phyloP scores from a whole-genome alignment of 1,284 basidiomycete species.

The Vanrija sp. region DNA sequence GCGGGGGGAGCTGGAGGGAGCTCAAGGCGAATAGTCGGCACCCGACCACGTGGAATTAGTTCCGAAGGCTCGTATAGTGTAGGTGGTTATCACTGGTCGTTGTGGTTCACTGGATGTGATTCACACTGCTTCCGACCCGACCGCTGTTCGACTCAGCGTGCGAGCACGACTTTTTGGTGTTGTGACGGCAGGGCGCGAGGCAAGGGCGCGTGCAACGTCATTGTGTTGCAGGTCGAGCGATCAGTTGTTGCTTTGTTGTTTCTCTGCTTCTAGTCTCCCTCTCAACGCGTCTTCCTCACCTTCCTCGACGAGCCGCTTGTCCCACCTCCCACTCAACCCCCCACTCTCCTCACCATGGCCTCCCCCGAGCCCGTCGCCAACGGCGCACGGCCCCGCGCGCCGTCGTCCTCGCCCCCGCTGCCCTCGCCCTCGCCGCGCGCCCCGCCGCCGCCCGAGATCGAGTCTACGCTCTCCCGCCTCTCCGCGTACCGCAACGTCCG shows the following conservation, averaged over 20 bases:
- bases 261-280: background rate
- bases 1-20: background rate
- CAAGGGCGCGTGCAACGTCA: background rate
- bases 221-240: background rate
- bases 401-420: background rate
- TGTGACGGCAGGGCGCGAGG: background rate
- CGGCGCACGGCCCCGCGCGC: background rate
- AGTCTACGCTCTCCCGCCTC: conserved; percentile 69
- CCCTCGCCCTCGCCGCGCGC: background rate
- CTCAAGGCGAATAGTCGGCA: no score
- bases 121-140: background rate
- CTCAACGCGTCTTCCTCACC: background rate
- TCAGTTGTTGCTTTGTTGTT: background rate
- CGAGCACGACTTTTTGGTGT: conserved; percentile 6
- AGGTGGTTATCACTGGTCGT: conserved; percentile 7
- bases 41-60: no score
- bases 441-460: conserved; percentile 63
- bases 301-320: background rate
- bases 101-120: conserved; percentile 2
- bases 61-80: conserved; percentile 3
- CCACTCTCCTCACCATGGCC: background rate
- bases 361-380: background rate
- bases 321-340: background rate
- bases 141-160: conserved; percentile 18
- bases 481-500: conserved; percentile 78